phyloP scores from a whole-genome alignment of 2,329 filamentous ascomycete genomes.

The Hypomyces perniciosus region DNA sequence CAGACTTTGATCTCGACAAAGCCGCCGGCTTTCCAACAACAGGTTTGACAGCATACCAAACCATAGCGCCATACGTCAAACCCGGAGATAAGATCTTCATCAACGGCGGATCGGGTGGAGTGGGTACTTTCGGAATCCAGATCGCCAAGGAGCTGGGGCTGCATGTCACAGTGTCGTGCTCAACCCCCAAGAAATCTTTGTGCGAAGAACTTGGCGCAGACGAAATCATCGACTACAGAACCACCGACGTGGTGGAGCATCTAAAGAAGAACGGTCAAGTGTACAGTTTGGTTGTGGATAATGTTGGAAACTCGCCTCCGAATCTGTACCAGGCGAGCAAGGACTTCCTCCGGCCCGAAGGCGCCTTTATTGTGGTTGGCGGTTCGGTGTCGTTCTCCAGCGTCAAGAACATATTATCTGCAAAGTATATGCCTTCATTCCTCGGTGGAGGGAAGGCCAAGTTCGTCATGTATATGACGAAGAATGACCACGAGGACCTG shows the following conservation, averaged over 20 bases:
- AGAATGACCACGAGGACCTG: constrained; percentile 41
- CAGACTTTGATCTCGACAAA: constrained; percentile 33
- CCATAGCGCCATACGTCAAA: constrained; percentile 41
- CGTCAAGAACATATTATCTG: too few species aligned
- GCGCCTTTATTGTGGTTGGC: too few species aligned
- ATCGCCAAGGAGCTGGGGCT: constrained; percentile 58
- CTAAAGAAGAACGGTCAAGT: too few species aligned
- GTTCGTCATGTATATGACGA: constrained; percentile 34
- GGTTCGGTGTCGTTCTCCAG: too few species aligned
- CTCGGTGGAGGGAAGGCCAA: constrained; percentile 36
- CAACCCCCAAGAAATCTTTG: constrained; percentile 23
- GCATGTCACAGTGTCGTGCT: constrained; percentile 56
- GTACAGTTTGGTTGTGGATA: too few species aligned
- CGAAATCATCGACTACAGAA: too few species aligned
- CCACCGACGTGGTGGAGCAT: too few species aligned
- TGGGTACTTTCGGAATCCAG: constrained; percentile 56
- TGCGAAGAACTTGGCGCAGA: too few species aligned
- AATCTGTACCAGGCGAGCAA: too few species aligned
- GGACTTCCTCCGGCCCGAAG: too few species aligned
- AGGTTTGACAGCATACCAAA: constrained; percentile 44
- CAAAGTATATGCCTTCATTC: constrained; percentile 14
- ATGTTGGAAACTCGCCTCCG: too few species aligned
- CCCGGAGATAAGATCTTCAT: constrained; percentile 55
- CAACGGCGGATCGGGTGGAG: constrained; percentile 60
- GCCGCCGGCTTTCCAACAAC: constrained; percentile 40